A percentile compares a stretch with the other conserved stretches of the same genome.
Evolutionary conservation across 2,329 filamentous ascomycete genomes (phyloP).

Genomic region (Parastagonospora avenae): DNA sequence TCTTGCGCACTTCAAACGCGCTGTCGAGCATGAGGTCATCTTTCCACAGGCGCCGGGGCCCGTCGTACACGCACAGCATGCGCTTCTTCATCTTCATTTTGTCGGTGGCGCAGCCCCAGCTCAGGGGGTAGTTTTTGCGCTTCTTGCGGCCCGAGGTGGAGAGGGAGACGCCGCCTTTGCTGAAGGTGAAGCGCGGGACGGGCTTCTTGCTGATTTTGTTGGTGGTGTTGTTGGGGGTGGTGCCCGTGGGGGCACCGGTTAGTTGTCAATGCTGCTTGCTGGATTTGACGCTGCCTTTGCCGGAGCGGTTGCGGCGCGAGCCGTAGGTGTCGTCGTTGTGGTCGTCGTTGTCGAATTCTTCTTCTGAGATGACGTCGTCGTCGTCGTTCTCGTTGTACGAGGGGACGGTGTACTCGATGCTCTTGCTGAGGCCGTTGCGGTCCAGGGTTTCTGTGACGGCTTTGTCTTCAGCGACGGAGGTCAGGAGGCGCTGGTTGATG

Average conservation of each 20-base stretch:
- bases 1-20: slow-evolving; percentile 89
- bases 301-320: slow-evolving; percentile 50
- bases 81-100: slow-evolving; percentile 99
- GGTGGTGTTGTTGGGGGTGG: slow-evolving; percentile 6
- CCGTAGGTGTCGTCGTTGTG: slow-evolving; percentile 61
- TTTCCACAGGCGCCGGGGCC: slow-evolving; percentile 85
- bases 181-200: slow-evolving; percentile 67
- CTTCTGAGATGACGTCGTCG: slow-evolving; percentile 59
- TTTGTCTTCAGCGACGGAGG: slow-evolving; percentile 48
- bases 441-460: slow-evolving; percentile 48
- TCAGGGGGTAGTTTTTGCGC: slow-evolving; percentile 88
- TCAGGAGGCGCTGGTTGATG: slow-evolving; percentile 50
- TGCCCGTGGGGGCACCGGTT: slow-evolving; percentile 47
- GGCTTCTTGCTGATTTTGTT: slow-evolving; percentile 46
- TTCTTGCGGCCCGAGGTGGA: slow-evolving; percentile 73
- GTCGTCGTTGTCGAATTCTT: slow-evolving; percentile 59
- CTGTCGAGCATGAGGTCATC: slow-evolving; percentile 99
- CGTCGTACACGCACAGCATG: slow-evolving; percentile 90
- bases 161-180: slow-evolving; percentile 72
- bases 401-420: slow-evolving; percentile 52
- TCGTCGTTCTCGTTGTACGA: slow-evolving; percentile 61
- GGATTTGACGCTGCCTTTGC: slow-evolving; percentile 59
- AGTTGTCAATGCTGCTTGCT: slow-evolving; percentile 56
- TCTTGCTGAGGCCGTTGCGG: slow-evolving; percentile 47
- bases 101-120: slow-evolving; percentile 89